These are phyloP conservation scores for Sugiyamaella pinicola DNA, from an alignment of 1,139 yeast species.

Conservation along the genomic window DNA sequence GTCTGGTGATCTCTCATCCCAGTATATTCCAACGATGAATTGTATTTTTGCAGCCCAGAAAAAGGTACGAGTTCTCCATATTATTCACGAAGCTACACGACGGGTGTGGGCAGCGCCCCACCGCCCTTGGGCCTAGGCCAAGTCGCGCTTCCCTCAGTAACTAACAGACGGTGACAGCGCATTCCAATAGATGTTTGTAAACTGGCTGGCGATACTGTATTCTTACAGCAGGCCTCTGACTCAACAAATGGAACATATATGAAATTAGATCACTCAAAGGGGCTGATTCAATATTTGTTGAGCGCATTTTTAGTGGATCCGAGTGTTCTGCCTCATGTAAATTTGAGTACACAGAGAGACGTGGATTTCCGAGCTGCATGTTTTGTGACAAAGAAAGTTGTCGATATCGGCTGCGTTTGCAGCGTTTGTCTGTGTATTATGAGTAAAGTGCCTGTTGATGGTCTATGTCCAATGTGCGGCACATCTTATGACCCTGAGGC, in stretches of 20 bases:
- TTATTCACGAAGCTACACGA: not conserved
- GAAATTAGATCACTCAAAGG: conserved; percentile 69
- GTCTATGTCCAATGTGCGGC: conserved; percentile 68
- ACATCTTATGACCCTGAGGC: conserved; percentile 62
- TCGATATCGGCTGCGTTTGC: conserved; percentile 93
- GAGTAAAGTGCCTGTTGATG: conserved; percentile 51
- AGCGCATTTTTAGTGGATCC: conserved; percentile 82
- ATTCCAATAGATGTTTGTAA: conserved; percentile 91
- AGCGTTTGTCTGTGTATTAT: conserved; percentile 84
- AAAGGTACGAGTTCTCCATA: conserved; percentile 45
- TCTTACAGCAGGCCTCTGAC: conserved; percentile 93
- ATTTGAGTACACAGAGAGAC: conserved; percentile 80
- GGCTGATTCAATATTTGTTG: conserved; percentile 69
- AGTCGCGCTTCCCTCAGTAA: not conserved
- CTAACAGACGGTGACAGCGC: conserved; percentile 41
- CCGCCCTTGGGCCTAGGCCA: not conserved
- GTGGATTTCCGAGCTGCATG: conserved; percentile 96
- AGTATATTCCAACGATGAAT: conserved; percentile 93
- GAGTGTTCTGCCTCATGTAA: conserved; percentile 67
- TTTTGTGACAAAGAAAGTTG: conserved; percentile 82
- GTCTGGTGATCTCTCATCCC: conserved; percentile 74
- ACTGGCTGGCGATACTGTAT: conserved; percentile 74
- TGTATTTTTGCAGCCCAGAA: conserved; percentile 95
- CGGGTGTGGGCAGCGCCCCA: too few relatives aligned
- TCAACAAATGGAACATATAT: conserved; percentile 91